These are phyloP conservation scores for Boletellus sp. DNA, from an alignment of 1,284 basidiomycete genomes.

Conservation along the genomic window DNA sequence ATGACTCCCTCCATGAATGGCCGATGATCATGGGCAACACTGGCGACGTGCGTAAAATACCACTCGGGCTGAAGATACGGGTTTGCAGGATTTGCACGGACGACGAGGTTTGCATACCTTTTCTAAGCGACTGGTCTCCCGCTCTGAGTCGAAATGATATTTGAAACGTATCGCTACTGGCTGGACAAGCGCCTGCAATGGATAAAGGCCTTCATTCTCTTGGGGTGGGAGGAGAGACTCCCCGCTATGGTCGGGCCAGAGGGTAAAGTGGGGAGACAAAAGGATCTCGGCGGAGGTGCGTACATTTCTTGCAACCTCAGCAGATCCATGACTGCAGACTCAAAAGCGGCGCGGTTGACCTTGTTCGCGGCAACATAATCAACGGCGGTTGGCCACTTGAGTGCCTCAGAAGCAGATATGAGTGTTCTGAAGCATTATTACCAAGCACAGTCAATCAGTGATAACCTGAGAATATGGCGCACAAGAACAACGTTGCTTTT, in stretches of 20 bases:
- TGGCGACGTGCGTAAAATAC: slow-evolving; percentile 90
- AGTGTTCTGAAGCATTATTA: slow-evolving; percentile 47
- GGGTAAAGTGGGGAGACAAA: slow-evolving; percentile 1
- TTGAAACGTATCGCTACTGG: slow-evolving; percentile 88
- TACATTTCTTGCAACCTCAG: slow-evolving; percentile 76
- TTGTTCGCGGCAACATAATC: slow-evolving; percentile 53
- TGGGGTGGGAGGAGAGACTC: slow-evolving; percentile 32
- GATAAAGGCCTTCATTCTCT: slow-evolving; percentile 61
- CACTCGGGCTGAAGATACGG: slow-evolving; percentile 83
- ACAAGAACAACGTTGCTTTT: slow-evolving; percentile 63
- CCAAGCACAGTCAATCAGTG: not conserved
- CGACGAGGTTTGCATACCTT: slow-evolving; percentile 53
- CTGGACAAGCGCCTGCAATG: slow-evolving; percentile 81
- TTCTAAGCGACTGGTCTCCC: slow-evolving; percentile 89
- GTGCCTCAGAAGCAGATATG: slow-evolving; percentile 58
- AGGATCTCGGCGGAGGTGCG: slow-evolving; percentile 31
- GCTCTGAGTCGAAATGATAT: slow-evolving; percentile 89
- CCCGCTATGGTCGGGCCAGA: slow-evolving; percentile 44
- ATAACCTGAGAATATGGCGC: slow-evolving; percentile 26
- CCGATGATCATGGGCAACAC: slow-evolving; percentile 78
- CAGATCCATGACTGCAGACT: slow-evolving; percentile 69
- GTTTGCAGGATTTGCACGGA: not conserved
- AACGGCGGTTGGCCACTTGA: slow-evolving; percentile 80
- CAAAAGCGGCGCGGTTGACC: slow-evolving; percentile 61
- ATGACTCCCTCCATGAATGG: slow-evolving; percentile 74